phyloP scores from a whole-genome alignment of 2,329 filamentous ascomycete species.

The Ascochyta viciae-villosae region DNA sequence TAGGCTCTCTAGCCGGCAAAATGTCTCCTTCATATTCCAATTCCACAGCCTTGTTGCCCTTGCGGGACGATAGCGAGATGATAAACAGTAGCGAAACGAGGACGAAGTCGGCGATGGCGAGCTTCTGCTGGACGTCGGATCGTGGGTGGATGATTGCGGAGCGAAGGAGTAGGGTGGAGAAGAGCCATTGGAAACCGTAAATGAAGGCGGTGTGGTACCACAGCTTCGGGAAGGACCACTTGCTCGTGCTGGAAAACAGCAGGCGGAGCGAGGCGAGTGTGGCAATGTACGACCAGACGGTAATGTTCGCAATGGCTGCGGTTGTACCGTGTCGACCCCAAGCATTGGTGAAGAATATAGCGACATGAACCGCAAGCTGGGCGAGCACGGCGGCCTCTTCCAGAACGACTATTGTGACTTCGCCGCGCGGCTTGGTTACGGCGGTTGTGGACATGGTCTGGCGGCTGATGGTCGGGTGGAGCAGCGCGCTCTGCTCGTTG shows the following conservation, averaged over 20 bases:
- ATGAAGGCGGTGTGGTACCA: slow-evolving; percentile 94
- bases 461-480: slow-evolving; percentile 61
- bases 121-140: slow-evolving; percentile 66
- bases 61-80: slow-evolving; percentile 81
- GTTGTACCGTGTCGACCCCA: slow-evolving; percentile 66
- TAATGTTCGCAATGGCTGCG: slow-evolving; percentile 70
- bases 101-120: slow-evolving; percentile 76
- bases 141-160: slow-evolving; percentile 81
- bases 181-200: slow-evolving; percentile 83
- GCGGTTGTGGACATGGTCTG: slow-evolving; percentile 65
- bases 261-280: slow-evolving; percentile 76
- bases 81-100: slow-evolving; percentile 76
- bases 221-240: slow-evolving; percentile 72
- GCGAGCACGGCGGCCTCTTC: slow-evolving; percentile 79
- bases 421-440: slow-evolving; percentile 76
- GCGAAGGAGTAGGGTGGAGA: slow-evolving; percentile 78
- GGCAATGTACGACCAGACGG: slow-evolving; percentile 82
- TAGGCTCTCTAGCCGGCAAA: slow-evolving; percentile 83
- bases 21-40: slow-evolving; percentile 90
- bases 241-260: slow-evolving; percentile 64
- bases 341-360: slow-evolving; percentile 66
- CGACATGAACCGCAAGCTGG: slow-evolving; percentile 72
- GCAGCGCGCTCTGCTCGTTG: slow-evolving; percentile 59
- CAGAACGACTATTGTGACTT: slow-evolving; percentile 71
- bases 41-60: slow-evolving; percentile 88